Evolutionary conservation across 805 yeast genomes (phyloP), one percentile per base, ranked within the genome.

Genomic region (Yarrowia keelungensis): DNA sequence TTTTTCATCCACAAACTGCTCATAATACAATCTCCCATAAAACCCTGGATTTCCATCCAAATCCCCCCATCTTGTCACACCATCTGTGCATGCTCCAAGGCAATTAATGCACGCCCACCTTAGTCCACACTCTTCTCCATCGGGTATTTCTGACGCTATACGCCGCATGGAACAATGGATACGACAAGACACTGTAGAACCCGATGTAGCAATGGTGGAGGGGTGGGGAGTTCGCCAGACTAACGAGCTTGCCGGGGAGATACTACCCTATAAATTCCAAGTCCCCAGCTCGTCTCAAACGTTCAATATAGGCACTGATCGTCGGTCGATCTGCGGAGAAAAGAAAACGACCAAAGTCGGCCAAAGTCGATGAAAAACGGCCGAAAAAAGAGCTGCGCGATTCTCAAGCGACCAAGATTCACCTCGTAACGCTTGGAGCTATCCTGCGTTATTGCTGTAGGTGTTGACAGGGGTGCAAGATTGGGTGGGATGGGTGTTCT

Each of bases 81-180:
- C 32, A 26, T 26, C 32, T 26, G 32, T 26, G 32, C 32, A 26
- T 26, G 7, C 7, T 26, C 32, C 32, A 26, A 26, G 32, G 32
- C 54, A 49, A 49, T 49, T 32, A 49, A 49, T 49, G 54, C 54
- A 49, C 54, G 39, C 39, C 54, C 54, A 49, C 54, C 22, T 49
- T 49, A 11, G 32, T 26, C 32, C 0, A 2, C 2, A 19, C 32
- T 5, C 32, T 26, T 26, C 32, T 26, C 32, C 32, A 26, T 26
- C 32, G 32, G 32, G 32, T 26, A 26, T 26, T 26, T 26, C 32
- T 26, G 32, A 26, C 19, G 32, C 16, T 8, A 14, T 47, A 47
- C 53, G 53, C 53, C 38, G 53, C 53, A 47, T 26, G 15, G 38
- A 47, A 47, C 53, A 47, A 47, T 47, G 26, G 38, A 16, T 19